Percentiles rank a stretch among this genome's conserved stretches.
phyloP scores from a whole-genome alignment of 2,329 filamentous ascomycete genomes.

The Cercospora beticola region DNA sequence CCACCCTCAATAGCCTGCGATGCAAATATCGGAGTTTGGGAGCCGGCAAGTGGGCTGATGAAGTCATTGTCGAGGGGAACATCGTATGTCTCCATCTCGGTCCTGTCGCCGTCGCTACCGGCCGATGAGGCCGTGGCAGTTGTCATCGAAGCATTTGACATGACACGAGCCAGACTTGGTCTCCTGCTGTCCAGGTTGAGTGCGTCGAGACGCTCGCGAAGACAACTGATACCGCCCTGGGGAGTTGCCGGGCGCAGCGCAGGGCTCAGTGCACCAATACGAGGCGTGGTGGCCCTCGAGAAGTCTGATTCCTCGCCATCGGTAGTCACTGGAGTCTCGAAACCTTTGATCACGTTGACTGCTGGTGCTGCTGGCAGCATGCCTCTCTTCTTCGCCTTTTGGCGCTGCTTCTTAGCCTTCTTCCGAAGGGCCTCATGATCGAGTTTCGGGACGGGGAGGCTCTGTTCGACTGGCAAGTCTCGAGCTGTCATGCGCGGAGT shows the following conservation, averaged over 20 bases:
- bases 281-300: conserved; percentile 35
- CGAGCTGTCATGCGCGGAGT: conserved; percentile 32
- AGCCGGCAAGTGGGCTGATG: conserved; percentile 60
- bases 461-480: conserved; percentile 21
- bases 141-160: conserved; percentile 47
- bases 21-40: conserved; percentile 37
- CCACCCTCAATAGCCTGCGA: conserved; percentile 54
- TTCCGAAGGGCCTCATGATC: conserved; percentile 39
- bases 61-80: conserved; percentile 83
- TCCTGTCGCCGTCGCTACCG: conserved; percentile 64
- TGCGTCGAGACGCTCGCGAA: conserved; percentile 78
- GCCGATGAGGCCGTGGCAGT: conserved; percentile 54
- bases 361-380: conserved; percentile 42
- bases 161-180: conserved; percentile 46
- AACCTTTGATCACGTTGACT: conserved; percentile 47
- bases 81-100: conserved; percentile 80
- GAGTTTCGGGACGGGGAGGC: conserved; percentile 34
- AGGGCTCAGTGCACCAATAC: conserved; percentile 48
- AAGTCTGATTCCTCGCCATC: conserved; percentile 58
- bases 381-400: conserved; percentile 41
- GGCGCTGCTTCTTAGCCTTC: conserved; percentile 41
- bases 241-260: conserved; percentile 51
- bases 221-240: conserved; percentile 71
- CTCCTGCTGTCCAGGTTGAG: conserved; percentile 65
- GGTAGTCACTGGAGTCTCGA: conserved; percentile 53